Conservation (phyloP, 768 basidiomycete genomes). For the Cubamyces lactineus region DNA sequence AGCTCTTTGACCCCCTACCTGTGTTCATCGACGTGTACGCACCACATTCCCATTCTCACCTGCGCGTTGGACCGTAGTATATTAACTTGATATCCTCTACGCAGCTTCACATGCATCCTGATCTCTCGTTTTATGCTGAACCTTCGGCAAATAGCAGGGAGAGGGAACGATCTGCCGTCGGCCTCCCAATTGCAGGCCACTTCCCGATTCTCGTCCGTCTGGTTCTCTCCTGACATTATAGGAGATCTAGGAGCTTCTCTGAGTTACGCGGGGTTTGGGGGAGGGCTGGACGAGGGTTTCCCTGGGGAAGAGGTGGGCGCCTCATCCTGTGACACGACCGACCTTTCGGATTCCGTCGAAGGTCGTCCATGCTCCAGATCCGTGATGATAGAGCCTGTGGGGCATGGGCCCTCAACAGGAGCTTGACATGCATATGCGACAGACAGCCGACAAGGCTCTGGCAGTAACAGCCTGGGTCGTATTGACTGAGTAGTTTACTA, state of each 20-base stretch:
- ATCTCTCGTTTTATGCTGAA: slow-evolving; percentile 25
- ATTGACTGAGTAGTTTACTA: no score
- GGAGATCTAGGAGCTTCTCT: slow-evolving; percentile 14
- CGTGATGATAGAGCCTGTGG: no score
- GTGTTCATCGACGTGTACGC: slow-evolving; percentile 19
- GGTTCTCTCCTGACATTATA: slow-evolving; percentile 6
- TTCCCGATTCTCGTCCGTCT: slow-evolving; percentile 5
- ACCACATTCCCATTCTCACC: neutral
- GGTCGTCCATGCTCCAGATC: no score
- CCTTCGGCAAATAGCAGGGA: slow-evolving; percentile 10
- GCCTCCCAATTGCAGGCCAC: neutral
- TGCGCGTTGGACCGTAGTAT: neutral
- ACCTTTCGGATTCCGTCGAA: no score
- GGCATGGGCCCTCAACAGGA: no score
- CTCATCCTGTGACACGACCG: no score
- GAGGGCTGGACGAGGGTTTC: neutral
- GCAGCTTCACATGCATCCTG: slow-evolving; percentile 18
- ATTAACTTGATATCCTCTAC: neutral
- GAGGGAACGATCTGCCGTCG: neutral
- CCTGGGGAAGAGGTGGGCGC: no score
- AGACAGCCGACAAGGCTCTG: no score
- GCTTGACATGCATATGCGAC: no score
- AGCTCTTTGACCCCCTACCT: slow-evolving; percentile 15
- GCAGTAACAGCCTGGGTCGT: no score
- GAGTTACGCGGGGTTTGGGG: neutral